These are phyloP conservation scores for Microdochium nivale DNA, from an alignment of 2,329 filamentous ascomycete species.

Conservation along the genomic window DNA sequence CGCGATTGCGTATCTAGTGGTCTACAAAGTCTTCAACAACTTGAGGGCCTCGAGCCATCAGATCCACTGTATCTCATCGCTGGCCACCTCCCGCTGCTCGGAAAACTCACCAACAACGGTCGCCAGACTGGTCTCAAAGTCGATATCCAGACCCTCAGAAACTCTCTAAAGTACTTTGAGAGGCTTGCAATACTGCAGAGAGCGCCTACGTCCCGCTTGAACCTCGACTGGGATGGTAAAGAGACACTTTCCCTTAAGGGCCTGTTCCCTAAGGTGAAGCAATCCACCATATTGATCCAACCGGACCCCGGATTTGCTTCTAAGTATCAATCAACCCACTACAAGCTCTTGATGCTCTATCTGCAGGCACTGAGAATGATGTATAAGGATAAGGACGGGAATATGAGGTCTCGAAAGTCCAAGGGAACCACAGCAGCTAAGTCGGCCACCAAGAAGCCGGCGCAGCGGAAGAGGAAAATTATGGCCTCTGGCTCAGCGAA, in stretches of 20 bases:
- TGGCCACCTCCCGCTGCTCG: constrained; percentile 11
- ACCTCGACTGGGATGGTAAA: constrained; percentile 9
- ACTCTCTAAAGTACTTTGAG: constrained; percentile 15
- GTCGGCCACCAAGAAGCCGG: background rate
- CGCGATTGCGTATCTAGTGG: background rate
- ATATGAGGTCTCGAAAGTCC: background rate
- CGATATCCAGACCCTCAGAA: constrained; percentile 11
- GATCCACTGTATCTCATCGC: constrained; percentile 12
- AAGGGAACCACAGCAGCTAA: background rate
- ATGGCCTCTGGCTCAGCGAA: background rate
- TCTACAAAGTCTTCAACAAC: background rate
- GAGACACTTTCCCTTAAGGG: constrained; percentile 13
- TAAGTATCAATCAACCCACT: constrained; percentile 13
- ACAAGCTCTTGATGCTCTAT: constrained; percentile 11
- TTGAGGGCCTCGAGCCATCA: constrained; percentile 4
- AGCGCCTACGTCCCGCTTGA: constrained; percentile 14
- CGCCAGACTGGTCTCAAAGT: background rate
- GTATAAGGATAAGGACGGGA: background rate
- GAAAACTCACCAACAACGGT: constrained; percentile 7
- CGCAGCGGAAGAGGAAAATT: background rate
- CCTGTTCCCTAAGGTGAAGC: constrained; percentile 13
- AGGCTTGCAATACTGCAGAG: constrained; percentile 16
- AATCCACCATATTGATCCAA: constrained; percentile 15
- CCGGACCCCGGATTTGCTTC: constrained; percentile 5
- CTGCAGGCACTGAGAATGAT: constrained; percentile 6